A percentile compares a stretch with the other conserved stretches of the same genome.
Conservation (phyloP, 345 rosid genomes). For the Corymbia maculata region DNA sequence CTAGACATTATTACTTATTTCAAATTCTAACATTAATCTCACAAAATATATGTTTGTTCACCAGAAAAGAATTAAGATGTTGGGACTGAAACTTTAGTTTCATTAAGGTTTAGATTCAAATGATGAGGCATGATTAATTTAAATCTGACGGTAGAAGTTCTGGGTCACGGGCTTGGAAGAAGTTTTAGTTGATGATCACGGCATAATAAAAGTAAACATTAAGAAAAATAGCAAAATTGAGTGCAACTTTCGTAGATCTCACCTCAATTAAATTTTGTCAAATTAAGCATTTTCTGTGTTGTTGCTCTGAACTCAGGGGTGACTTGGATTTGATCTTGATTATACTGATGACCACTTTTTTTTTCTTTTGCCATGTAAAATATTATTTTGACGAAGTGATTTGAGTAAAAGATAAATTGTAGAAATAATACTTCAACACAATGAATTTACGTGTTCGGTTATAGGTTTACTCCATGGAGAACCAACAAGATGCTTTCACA, state of each 20-base stretch:
- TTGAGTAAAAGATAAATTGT: not conserved
- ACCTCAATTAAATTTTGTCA: not conserved
- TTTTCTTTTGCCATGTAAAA: too few species aligned
- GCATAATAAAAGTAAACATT: too few species aligned
- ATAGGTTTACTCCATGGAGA: not conserved
- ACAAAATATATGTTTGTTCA: not conserved
- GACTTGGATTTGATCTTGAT: not conserved
- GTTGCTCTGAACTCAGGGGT: accelerated
- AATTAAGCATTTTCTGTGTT: not conserved
- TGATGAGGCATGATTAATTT: not conserved
- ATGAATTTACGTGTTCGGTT: not conserved
- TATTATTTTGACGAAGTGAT: too few species aligned
- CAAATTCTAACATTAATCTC: not conserved
- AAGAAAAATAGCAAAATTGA: not conserved
- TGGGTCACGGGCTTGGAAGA: too few species aligned
- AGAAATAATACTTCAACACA: not conserved
- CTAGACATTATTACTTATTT: not conserved
- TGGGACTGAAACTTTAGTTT: not conserved
- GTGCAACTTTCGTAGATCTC: not conserved
- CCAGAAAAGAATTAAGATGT: not conserved
- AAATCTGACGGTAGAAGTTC: not conserved
- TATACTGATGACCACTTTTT: not conserved
- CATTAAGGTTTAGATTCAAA: not conserved
- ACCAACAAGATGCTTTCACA: not conserved
- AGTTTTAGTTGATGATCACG: not conserved